Conservation (phyloP, 768 basidiomycete species). For the Russula dissimulans region DNA sequence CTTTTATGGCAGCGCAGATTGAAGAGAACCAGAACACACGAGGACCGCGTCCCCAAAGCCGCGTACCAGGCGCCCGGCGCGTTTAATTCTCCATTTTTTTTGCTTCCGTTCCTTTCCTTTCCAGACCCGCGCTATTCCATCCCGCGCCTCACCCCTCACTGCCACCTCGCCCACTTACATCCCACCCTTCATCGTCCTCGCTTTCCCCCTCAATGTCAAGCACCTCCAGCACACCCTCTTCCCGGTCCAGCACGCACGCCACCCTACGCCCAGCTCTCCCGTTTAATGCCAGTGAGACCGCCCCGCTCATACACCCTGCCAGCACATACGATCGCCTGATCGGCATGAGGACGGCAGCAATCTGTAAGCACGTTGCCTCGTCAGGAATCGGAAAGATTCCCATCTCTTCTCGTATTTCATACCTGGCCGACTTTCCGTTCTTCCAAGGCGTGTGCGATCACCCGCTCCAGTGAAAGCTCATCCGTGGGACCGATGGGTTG, state of each 20-base stretch:
- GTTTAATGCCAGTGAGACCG: slow-evolving; percentile 59
- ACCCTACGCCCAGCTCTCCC: slow-evolving; percentile 66
- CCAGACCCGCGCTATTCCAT: not conserved
- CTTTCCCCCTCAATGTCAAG: slow-evolving; percentile 60
- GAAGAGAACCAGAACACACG: slow-evolving; percentile 56
- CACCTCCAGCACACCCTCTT: slow-evolving; percentile 57
- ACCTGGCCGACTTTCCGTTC: slow-evolving; percentile 58
- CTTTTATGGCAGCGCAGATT: slow-evolving; percentile 43
- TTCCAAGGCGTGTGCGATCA: slow-evolving; percentile 49
- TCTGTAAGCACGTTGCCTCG: slow-evolving; percentile 30
- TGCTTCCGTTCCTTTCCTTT: slow-evolving; percentile 7
- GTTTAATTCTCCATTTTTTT: slow-evolving; percentile 1
- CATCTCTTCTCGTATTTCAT: slow-evolving; percentile 28
- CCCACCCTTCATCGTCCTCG: slow-evolving; percentile 21
- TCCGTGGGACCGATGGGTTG: slow-evolving; percentile 43
- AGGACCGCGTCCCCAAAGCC: slow-evolving; percentile 33
- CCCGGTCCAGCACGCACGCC: slow-evolving; percentile 60
- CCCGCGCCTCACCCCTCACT: slow-evolving; percentile 2
- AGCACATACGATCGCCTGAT: slow-evolving; percentile 52
- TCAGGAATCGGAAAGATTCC: slow-evolving; percentile 7
- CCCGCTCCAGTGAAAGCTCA: slow-evolving; percentile 49
- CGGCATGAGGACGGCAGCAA: slow-evolving; percentile 38
- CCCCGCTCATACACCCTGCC: slow-evolving; percentile 41
- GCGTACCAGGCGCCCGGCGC: slow-evolving; percentile 1
- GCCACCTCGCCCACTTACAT: slow-evolving; percentile 12